Base-by-base conservation (phyloP, 371 early-diverging fungal species). In the Smittium mucronatum region DNA sequence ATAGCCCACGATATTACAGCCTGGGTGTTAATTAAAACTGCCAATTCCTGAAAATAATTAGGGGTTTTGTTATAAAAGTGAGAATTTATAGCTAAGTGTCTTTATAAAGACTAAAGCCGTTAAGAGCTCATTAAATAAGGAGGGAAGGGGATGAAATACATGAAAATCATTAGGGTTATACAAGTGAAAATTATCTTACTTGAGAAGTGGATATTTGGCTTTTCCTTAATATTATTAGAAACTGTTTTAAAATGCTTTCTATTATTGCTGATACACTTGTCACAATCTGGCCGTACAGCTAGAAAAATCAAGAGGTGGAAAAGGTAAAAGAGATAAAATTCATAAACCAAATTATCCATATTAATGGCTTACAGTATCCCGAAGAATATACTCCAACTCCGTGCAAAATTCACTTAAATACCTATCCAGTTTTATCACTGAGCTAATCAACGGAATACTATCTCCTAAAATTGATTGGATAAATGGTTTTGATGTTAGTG, bases 341-440 rank as follows among this genome's bases (percentile, higher is more conserved):
- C n/a, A n/a, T n/a, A n/a, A n/a, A n/a, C n/a, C n/a, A n/a, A n/a
- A n/a, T n/a, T n/a, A n/a, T n/a, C n/a, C n/a, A n/a, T n/a, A n/a
- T n/a, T n/a, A n/a, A n/a, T n/a, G n/a, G n/a, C n/a, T n/a, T n/a
- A n/a, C n/a, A 57, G 80, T 75, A 66, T 80, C 80, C 68, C 75
- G 75, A 47, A 71, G 77, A 33, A 80, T 80, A 63, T 68, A 74
- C 35, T 72, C 74, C 63, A 80, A 69, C 69, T 93, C 93, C 70
- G 86, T 83, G 31, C 88, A 88, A 84, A 90, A 94, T 64, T 86
- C 88, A 30, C 87, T 80, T 80, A 94, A 76, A 25, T 89, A 74
- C 34, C 86, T 86, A 72, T 90, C 79, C 31, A 80, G 72, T 66
- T 72, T 73, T 79, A 70, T 70, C 21, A 81, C 76, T 1, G 75